These are phyloP conservation scores for Nelumbo lutea DNA, from an alignment of 164 flowering plant species.

Conservation along the genomic window DNA sequence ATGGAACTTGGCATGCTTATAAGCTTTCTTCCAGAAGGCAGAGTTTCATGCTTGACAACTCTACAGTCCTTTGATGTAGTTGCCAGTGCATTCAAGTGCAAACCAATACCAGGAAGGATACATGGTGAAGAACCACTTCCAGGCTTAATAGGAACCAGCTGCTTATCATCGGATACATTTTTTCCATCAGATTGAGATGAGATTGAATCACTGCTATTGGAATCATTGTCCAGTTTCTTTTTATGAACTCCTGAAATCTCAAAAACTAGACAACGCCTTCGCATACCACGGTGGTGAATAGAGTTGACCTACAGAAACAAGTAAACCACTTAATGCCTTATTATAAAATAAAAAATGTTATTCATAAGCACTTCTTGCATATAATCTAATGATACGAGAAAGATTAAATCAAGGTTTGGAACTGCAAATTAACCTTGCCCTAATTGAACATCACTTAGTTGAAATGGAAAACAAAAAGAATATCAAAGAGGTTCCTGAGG, in stretches of 20 bases:
- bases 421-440: not conserved
- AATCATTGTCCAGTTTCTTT: constrained; percentile 39
- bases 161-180: constrained; percentile 31
- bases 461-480: too few species aligned
- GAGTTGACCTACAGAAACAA: constrained; percentile 24
- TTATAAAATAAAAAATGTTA: not conserved
- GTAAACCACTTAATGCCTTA: not conserved
- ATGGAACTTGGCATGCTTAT: constrained; percentile 35
- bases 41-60: constrained; percentile 37
- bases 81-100: constrained; percentile 88
- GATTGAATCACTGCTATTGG: constrained; percentile 28
- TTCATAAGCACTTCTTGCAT: not conserved
- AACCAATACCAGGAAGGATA: constrained; percentile 76
- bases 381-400: not conserved
- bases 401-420: not conserved
- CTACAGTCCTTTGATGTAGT: constrained; percentile 40
- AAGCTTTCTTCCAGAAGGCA: constrained; percentile 33
- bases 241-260: constrained; percentile 54
- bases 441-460: not conserved
- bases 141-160: constrained; percentile 33
- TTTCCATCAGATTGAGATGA: constrained; percentile 36
- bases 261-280: constrained; percentile 86
- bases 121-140: constrained; percentile 43
- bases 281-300: constrained; percentile 66
- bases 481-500: too few species aligned